These are phyloP conservation scores for Apiospora arundinis DNA, from an alignment of 2,329 filamentous ascomycete genomes.

Conservation along the genomic window DNA sequence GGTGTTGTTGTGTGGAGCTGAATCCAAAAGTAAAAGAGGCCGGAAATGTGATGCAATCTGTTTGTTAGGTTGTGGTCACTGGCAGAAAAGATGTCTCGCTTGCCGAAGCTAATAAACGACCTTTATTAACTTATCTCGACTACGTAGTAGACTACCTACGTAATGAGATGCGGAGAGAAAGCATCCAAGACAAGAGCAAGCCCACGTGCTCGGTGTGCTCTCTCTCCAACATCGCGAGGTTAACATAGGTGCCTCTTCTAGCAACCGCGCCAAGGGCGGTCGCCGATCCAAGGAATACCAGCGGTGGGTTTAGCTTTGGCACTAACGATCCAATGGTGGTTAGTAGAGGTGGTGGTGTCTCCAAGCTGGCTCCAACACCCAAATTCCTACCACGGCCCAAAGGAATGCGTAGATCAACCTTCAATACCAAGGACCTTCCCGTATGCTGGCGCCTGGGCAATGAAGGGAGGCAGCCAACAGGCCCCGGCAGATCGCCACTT, in stretches of 20 bases:
- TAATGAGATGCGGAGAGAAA: not conserved
- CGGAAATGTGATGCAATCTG: slow-evolving; percentile 1
- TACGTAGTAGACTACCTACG: no score
- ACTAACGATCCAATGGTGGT: not conserved
- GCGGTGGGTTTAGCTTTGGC: not conserved
- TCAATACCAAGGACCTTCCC: slow-evolving; percentile 2
- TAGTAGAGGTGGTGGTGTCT: slow-evolving; percentile 3
- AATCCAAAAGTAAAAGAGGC: not conserved
- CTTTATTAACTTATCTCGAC: not conserved
- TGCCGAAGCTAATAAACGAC: not conserved
- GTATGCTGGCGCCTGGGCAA: slow-evolving; percentile 9
- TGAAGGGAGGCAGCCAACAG: slow-evolving; percentile 6
- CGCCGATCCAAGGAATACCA: not conserved
- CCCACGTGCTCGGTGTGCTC: not conserved
- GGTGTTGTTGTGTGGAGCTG: not conserved
- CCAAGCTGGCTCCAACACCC: not conserved
- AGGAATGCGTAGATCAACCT: not conserved
- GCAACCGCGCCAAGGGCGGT: not conserved
- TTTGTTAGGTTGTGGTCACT: slow-evolving; percentile 8
- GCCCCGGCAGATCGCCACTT: not conserved
- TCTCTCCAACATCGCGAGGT: not conserved
- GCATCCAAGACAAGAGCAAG: not conserved
- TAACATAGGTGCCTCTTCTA: not conserved
- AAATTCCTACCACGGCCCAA: not conserved
- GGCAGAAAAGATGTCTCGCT: not conserved